Evolutionary conservation across 257 asterid species (phyloP), one percentile per base, ranked within the genome.

Genomic region (Solanum rostratum): DNA sequence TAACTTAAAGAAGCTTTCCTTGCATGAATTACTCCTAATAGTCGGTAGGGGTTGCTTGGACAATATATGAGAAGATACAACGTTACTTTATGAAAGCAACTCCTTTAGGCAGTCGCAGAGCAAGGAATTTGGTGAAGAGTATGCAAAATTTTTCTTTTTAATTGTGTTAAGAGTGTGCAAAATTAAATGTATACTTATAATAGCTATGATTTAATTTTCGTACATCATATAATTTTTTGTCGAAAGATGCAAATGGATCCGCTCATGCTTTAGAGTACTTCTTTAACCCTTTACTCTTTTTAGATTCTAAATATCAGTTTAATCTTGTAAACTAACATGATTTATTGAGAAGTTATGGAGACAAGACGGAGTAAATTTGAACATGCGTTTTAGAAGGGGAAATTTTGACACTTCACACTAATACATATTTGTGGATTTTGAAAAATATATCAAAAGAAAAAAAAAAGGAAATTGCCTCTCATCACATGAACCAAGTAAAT

Each of bases 1-100:
- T 27, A 14, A 65, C n/a, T 30, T 4, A 54, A 54, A 7, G 6
- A 66, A 66, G 10, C 13, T 29, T 30, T 33, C 24, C 4, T 30
- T 30, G 45, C 74, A 7, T 30, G 45, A 30, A 30, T 30, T 30
- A 33, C 74, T 66, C 13, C 74, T 66, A 66, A 30, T 66, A 29
- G 73, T 65, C 2, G 5, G 15, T 19, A 50, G 55, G 57, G 18
- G 45, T 15, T 29, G 43, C 43, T 29, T 33, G 18, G 19, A 37
- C 16, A 76, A 82, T 73, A 80, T 76, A 69, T 33, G 80, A 60
- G 87, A 27, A 86, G 82, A 86, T 74, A 65, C 89, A 84, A 86
- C 6, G 83, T 45, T 49, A 83, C 89, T 87, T 84, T 87, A 82
- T 68, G 80, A 86, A 84, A 87, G 86, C 86, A 81, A 66, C 24